These are phyloP conservation scores for Hypoxylon sp. DNA, from an alignment of 2,329 filamentous ascomycete genomes.

Conservation along the genomic window DNA sequence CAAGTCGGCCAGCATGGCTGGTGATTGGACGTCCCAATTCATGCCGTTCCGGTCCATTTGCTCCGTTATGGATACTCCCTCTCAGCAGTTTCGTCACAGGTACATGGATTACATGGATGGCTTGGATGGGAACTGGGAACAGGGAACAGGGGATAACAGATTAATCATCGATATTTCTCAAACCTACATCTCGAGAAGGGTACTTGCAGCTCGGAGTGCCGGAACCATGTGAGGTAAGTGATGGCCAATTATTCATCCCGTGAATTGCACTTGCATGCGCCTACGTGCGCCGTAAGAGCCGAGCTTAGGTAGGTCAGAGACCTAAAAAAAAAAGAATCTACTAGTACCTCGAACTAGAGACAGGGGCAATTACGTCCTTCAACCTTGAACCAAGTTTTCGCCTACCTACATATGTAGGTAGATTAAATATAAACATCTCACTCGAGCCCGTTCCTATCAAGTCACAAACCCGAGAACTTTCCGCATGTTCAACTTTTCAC, in stretches of 20 bases:
- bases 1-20: background rate
- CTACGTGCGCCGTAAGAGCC: slow-evolving; percentile 1
- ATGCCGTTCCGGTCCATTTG: slow-evolving; percentile 27
- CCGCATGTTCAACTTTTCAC: background rate
- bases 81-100: slow-evolving; percentile 36
- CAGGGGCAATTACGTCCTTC: slow-evolving; percentile 19
- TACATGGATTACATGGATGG: background rate
- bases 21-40: slow-evolving; percentile 23
- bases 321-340: slow-evolving; percentile 28
- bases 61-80: slow-evolving; percentile 26
- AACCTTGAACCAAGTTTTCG: slow-evolving; percentile 27
- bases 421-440: slow-evolving; percentile 36
- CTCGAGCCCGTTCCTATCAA: slow-evolving; percentile 14
- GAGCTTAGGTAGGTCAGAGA: slow-evolving; percentile 3
- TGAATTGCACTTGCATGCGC: background rate
- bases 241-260: slow-evolving; percentile 4
- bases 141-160: too few species aligned
- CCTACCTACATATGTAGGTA: too few species aligned
- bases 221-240: background rate
- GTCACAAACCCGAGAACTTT: slow-evolving; percentile 2
- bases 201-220: background rate
- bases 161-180: slow-evolving; percentile 19
- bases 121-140: slow-evolving; percentile 3
- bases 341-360: slow-evolving; percentile 1
- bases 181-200: background rate